A percentile compares a stretch with the other conserved stretches of the same genome.
Conservation (phyloP, 2,329 filamentous ascomycete genomes). For the Neonectria neomacrospora region DNA sequence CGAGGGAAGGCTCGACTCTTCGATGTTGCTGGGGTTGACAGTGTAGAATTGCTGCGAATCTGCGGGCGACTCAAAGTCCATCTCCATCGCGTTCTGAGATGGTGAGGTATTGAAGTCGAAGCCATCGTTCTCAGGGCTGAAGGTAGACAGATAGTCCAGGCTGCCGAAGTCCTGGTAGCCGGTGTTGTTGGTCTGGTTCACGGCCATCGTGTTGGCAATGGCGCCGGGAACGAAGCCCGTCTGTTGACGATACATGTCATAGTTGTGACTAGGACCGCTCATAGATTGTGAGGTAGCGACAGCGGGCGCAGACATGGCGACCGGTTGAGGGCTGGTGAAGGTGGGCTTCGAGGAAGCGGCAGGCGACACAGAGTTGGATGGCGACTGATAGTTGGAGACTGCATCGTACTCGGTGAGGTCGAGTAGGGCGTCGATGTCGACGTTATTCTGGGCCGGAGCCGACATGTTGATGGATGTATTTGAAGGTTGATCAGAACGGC, state of each 20-base stretch:
- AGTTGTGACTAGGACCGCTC: conserved; percentile 90
- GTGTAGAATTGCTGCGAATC: conserved; percentile 75
- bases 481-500: conserved; percentile 24
- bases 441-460: conserved; percentile 57
- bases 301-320: conserved; percentile 65
- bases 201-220: conserved; percentile 80
- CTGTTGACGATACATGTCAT: conserved; percentile 94
- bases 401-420: conserved; percentile 73
- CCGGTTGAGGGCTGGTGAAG: conserved; percentile 63
- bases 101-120: conserved; percentile 80
- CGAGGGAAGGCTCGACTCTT: conserved; percentile 55
- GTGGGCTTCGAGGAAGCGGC: conserved; percentile 63
- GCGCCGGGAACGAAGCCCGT: conserved; percentile 91
- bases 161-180: conserved; percentile 63
- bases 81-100: conserved; percentile 72
- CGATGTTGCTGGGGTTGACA: conserved; percentile 79
- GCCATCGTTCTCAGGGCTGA: conserved; percentile 70
- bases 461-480: conserved; percentile 49
- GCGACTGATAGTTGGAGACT: conserved; percentile 66
- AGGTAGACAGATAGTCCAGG: conserved; percentile 64
- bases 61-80: conserved; percentile 61
- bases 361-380: conserved; percentile 64
- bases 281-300: conserved; percentile 70
- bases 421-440: conserved; percentile 67
- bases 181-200: conserved; percentile 72